Evolutionary conservation across 176 grass and related monocot species (phyloP).

Genomic region (Oryza meyeriana): DNA sequence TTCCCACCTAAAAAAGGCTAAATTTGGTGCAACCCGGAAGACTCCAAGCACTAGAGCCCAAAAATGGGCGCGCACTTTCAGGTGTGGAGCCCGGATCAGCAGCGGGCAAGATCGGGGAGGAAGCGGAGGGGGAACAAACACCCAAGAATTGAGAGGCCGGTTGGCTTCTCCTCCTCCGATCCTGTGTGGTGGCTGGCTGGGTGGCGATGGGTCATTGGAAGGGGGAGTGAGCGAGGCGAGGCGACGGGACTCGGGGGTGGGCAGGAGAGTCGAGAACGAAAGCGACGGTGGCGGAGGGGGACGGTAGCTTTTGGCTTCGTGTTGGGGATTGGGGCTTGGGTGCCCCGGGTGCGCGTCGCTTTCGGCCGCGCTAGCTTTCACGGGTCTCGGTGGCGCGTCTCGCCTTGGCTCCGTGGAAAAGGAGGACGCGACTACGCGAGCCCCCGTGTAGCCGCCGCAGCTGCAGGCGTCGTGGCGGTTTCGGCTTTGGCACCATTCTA

Average conservation of each 20-base stretch:
- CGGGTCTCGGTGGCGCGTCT: conserved; percentile 11
- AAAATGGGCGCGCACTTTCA: conserved; percentile 12
- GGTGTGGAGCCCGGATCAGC: conserved; percentile 38
- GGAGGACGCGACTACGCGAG: neutral
- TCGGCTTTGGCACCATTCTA: too few species aligned
- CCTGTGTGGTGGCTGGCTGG: neutral
- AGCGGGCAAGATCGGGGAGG: neutral
- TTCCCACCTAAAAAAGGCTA: conserved; percentile 38
- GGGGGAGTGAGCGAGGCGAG: neutral
- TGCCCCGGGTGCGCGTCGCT: conserved; percentile 4
- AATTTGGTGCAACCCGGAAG: conserved; percentile 43
- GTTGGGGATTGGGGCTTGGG: neutral
- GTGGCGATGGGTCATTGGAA: neutral
- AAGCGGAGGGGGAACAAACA: neutral
- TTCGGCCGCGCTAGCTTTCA: conserved; percentile 30
- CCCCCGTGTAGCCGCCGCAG: neutral
- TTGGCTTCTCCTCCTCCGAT: neutral
- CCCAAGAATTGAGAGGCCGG: neutral
- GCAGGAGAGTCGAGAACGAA: neutral
- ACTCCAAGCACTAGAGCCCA: conserved; percentile 36
- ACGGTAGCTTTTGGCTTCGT: neutral
- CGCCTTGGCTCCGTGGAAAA: neutral
- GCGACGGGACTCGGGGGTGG: neutral
- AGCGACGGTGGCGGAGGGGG: neutral
- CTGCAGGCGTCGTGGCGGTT: neutral